Percentiles rank a stretch among this genome's conserved stretches.
These are phyloP conservation scores for Nakazawaea anatomiae DNA, from an alignment of 805 yeast genomes.

Conservation along the genomic window DNA sequence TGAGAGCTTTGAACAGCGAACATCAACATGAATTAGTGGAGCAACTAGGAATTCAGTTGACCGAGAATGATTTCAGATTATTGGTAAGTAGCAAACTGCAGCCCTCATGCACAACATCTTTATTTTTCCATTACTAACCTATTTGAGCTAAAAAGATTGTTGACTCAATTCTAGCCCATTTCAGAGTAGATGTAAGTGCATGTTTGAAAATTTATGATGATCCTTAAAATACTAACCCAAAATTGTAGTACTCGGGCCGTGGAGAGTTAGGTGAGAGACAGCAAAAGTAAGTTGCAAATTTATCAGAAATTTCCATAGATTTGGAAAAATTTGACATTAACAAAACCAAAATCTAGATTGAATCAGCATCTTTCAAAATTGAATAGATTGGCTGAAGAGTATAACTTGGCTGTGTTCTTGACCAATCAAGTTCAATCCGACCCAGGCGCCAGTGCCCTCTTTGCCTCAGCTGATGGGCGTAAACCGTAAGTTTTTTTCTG, in stretches of 20 bases:
- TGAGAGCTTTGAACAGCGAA: conserved; percentile 71
- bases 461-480: conserved; percentile 78
- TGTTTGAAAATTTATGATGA: neutral
- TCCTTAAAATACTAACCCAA: neutral
- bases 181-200: conserved; percentile 55
- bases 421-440: conserved; percentile 79
- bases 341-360: conserved; percentile 16
- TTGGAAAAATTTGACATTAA: no score
- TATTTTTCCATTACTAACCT: neutral
- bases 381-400: conserved; percentile 67
- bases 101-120: no score
- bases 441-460: conserved; percentile 75
- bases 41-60: conserved; percentile 58
- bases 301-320: conserved; percentile 11
- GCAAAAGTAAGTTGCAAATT: conserved; percentile 50
- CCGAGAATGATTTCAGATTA: conserved; percentile 60
- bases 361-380: conserved; percentile 49
- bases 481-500: conserved; percentile 43
- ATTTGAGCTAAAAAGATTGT: conserved; percentile 26
- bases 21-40: conserved; percentile 72
- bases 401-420: conserved; percentile 69
- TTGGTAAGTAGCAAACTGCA: conserved; percentile 27
- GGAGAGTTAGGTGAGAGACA: conserved; percentile 76
- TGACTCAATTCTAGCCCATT: conserved; percentile 76
- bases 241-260: conserved; percentile 53